Conservation (phyloP, 2,329 filamentous ascomycete species). For the Chrysosporium queenslandicum region DNA sequence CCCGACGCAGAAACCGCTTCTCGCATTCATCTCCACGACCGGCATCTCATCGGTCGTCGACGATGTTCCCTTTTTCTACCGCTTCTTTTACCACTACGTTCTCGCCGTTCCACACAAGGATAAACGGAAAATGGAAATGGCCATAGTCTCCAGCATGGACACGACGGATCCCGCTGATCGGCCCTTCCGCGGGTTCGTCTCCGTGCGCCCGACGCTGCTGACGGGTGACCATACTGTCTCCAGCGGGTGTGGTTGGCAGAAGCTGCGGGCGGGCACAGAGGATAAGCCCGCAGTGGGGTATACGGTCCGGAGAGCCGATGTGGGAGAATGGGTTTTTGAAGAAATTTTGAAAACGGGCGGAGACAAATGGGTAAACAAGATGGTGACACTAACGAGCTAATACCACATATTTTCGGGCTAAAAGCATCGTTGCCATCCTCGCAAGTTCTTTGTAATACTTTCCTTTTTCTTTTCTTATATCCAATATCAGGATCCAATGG, state of each 20-base stretch:
- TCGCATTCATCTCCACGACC: constrained; percentile 22
- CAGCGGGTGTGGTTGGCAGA: constrained; percentile 19
- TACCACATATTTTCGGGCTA: background rate
- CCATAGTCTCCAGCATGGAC: constrained; percentile 18
- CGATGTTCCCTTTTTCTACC: constrained; percentile 16
- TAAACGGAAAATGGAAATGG: constrained; percentile 20
- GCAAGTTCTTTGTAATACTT: too few species aligned
- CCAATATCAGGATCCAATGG: too few species aligned
- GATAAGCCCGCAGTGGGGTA: constrained; percentile 23
- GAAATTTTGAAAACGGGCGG: constrained; percentile 19
- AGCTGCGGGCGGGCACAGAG: constrained; percentile 22
- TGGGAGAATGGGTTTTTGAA: constrained; percentile 25
- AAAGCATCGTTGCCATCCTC: too few species aligned
- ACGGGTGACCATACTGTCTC: constrained; percentile 18
- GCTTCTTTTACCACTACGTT: constrained; percentile 20
- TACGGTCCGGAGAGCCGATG: constrained; percentile 24
- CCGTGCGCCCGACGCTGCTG: constrained; percentile 24
- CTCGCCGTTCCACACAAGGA: constrained; percentile 22
- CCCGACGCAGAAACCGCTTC: constrained; percentile 14
- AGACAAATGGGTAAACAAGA: constrained; percentile 19
- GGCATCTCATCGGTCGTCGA: constrained; percentile 18
- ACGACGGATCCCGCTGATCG: constrained; percentile 16
- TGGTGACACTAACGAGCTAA: constrained; percentile 20
- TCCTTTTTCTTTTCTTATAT: too few species aligned
- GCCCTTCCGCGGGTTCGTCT: constrained; percentile 19